Conservation (phyloP, 257 asterid genomes). For the Ilex asprella region DNA sequence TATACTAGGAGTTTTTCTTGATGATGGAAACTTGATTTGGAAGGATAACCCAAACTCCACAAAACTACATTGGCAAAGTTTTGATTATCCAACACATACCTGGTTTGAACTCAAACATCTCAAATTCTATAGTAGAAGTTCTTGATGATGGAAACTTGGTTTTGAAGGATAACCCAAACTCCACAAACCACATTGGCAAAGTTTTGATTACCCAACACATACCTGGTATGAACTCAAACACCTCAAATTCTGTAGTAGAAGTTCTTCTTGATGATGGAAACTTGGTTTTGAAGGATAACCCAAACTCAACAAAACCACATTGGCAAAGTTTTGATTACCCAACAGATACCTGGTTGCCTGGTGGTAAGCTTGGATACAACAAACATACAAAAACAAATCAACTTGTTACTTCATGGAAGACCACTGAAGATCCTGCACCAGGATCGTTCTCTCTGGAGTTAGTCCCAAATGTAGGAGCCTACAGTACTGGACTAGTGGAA, state of each 20-base stretch:
- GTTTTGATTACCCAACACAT: conserved; percentile 46
- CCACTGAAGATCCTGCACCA: conserved; percentile 61
- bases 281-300: conserved; percentile 35
- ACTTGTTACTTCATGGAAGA: conserved; percentile 70
- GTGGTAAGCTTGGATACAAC: conserved; percentile 45
- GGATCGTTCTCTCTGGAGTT: conserved; percentile 69
- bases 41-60: conserved; percentile 9
- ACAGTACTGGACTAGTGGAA: conserved; percentile 59
- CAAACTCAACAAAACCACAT: conserved; percentile 13
- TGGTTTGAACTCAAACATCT: conserved; percentile 47
- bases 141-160: conserved; percentile 58
- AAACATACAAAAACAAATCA: conserved; percentile 35
- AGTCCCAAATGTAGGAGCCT: conserved; percentile 23
- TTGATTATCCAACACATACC: conserved; percentile 47
- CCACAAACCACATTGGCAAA: conserved; percentile 44
- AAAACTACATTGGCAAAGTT: conserved; percentile 52
- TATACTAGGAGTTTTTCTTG: conserved; percentile 46
- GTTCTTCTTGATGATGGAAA: conserved; percentile 58
- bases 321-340: conserved; percentile 72
- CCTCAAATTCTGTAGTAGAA: conserved; percentile 35
- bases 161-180: conserved; percentile 22
- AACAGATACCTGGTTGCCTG: conserved; percentile 65
- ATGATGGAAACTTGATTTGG: conserved; percentile 59
- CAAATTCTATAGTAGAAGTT: conserved; percentile 39
- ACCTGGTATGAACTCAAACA: conserved; percentile 54